Evolutionary conservation across 176 grass and related monocot genomes (phyloP), one percentile per base, ranked within the genome.

Genomic region (Typha latifolia): DNA sequence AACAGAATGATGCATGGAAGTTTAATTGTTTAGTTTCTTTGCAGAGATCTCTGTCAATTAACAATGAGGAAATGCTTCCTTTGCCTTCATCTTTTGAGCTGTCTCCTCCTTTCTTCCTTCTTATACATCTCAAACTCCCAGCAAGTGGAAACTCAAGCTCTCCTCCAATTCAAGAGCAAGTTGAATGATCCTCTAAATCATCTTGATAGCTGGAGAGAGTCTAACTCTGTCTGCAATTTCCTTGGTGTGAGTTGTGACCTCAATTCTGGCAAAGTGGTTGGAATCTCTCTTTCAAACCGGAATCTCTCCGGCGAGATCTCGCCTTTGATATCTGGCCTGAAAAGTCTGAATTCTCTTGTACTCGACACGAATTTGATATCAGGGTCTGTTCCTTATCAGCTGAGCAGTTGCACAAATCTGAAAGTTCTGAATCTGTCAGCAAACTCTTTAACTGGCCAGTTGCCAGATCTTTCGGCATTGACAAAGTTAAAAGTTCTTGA

Each of bases 271-370:
- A 62, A 31, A 7, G 86, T 95, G 50, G 82, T 75, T 16, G 72
- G 53, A 67, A 76, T 96, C 62, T 81, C 70, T 2, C 76, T 96
- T 19, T 84, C 87, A 0, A 70, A 31, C 72, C 72, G 72, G 64
- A 87, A 81, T 76, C 84, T 96, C 51, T 87, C 91, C 22, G 91
- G 91, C 9, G 37, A 52, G 15, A 84, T 95, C 69, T 87, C 86
- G 10, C 75, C 90, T 21, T 77, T 84, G 13, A n/a, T 95, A 50
- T 59, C 50, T 22, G 12, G 14, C 0, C 72, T 90, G 11, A 48
- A 12, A 2, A 12, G 23, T 7, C 72, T 95, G 32, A 15, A 67
- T 6, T 77, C 51, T 14, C 86, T 95, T 12, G 69, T 74, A 32
- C 81, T 95, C 11, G 81, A 95, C 76, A 70, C 56, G 49, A 95